A percentile compares a stretch with the other conserved stretches of the same genome.
These are phyloP conservation scores for sunflower (Helianthus annuus) DNA, from an alignment of 129 eudicot genomes.

Conservation along the genomic window DNA sequence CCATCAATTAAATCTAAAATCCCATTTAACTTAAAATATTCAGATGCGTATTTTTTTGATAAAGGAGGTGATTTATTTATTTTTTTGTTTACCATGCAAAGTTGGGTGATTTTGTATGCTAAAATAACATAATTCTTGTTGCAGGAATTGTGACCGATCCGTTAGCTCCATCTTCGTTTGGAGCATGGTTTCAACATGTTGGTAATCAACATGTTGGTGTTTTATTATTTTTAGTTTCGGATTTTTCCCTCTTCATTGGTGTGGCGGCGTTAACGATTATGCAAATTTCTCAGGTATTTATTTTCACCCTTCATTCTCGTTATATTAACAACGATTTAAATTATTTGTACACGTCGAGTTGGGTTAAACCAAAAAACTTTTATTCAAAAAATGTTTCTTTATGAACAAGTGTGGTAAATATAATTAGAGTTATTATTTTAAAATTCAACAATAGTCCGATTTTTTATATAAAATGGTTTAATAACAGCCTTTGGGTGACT, in stretches of 20 bases:
- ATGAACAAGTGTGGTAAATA: neutral
- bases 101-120: slow-evolving; percentile 1
- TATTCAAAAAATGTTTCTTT: neutral
- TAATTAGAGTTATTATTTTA: neutral
- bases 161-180: slow-evolving; percentile 79
- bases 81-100: neutral
- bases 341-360: neutral
- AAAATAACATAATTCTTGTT: slow-evolving; percentile 5
- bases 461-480: neutral
- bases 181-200: slow-evolving; percentile 84
- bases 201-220: slow-evolving; percentile 80
- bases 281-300: slow-evolving; percentile 88
- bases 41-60: neutral
- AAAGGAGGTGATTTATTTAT: neutral
- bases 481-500: neutral
- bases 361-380: neutral
- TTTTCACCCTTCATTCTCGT: neutral
- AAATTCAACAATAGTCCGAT: neutral
- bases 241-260: slow-evolving; percentile 73
- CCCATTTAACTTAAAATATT: neutral
- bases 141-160: slow-evolving; percentile 89
- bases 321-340: neutral
- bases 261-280: slow-evolving; percentile 76
- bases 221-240: slow-evolving; percentile 61
- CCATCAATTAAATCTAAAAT: neutral